phyloP scores from a whole-genome alignment of 352 stramenopile genomes.

The Phytophthora macrochlamydospora region DNA sequence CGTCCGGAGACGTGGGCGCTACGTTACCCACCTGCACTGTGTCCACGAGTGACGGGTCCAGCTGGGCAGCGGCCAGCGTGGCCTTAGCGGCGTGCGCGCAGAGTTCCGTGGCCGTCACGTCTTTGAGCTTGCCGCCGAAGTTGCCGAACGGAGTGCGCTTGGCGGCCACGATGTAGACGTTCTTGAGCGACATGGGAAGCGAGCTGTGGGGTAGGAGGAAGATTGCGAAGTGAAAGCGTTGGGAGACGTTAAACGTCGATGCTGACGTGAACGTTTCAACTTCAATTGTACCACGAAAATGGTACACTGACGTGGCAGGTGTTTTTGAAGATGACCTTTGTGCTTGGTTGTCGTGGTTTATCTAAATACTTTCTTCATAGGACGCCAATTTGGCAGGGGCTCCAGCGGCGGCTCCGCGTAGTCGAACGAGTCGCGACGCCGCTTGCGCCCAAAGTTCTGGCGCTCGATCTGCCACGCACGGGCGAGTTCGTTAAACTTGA shows the following conservation, averaged over 20 bases:
- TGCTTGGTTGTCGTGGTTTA: slow-evolving; percentile 35
- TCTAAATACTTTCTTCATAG: slow-evolving; percentile 92
- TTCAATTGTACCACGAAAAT: background rate
- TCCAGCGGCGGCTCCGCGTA: slow-evolving; percentile 69
- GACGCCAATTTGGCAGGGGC: slow-evolving; percentile 62
- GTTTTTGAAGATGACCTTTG: slow-evolving; percentile 11
- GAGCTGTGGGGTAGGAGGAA: slow-evolving; percentile 3
- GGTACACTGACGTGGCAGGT: no score
- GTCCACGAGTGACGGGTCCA: slow-evolving; percentile 93
- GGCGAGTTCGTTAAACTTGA: slow-evolving; percentile 77
- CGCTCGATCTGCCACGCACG: slow-evolving; percentile 82
- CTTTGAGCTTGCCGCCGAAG: slow-evolving; percentile 95
- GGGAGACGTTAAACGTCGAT: slow-evolving; percentile 15
- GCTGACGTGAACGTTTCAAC: slow-evolving; percentile 29
- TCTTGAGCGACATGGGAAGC: slow-evolving; percentile 56
- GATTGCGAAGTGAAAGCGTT: slow-evolving; percentile 20
- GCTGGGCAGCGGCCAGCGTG: slow-evolving; percentile 67
- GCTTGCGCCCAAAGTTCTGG: slow-evolving; percentile 77
- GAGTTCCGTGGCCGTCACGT: slow-evolving; percentile 92
- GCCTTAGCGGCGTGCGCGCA: slow-evolving; percentile 88
- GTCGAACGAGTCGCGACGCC: slow-evolving; percentile 78
- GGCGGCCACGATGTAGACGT: slow-evolving; percentile 95
- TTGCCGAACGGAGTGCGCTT: slow-evolving; percentile 96
- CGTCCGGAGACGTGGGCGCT: slow-evolving; percentile 93
- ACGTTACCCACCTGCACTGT: slow-evolving; percentile 97